Evolutionary conservation across 768 basidiomycete species (phyloP), one percentile per base, ranked within the genome.

Genomic region (Nidularia pulvinata): DNA sequence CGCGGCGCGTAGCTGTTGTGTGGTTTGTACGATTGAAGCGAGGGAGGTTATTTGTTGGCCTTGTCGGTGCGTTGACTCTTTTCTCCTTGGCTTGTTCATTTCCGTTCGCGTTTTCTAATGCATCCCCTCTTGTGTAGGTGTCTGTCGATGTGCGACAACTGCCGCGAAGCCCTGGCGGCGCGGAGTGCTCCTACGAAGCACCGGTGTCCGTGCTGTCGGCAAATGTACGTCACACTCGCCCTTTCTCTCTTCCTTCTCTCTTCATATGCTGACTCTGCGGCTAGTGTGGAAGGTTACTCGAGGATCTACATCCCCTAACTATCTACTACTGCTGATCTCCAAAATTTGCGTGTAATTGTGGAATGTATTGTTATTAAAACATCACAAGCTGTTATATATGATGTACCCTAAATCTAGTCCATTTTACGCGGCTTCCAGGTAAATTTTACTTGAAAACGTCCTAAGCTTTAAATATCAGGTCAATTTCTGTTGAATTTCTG

Each of bases 11-110:
- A 19, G 19, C 19, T 32, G 63, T 22, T 92, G 90, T 61, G 89
- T 92, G 5, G 78, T 92, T 48, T 92, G 89, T 59, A 88, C 84
- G 30, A 71, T 72, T n/a, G 85, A 86, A 53, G 70, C 77, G 30
- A 71, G 89, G 48, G 82, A 88, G 61, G 79, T 92, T 53, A 88
- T 92, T 49, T 91, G 88, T 60, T 92, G 89, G 89, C 89, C 89
- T n/a, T 91, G 89, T 65, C 81, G 89, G 86, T 89, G 55, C 22
- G 76, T 63, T 16, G 22, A 7, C 50, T 37, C 11, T 14, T 34
- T 46, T 4, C 30, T 44, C 30, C 3, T 32, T 14, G 9, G 66
- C 66, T 69, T 14, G n/a, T 30, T 11, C 55, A 9, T 14, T 55
- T 19, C 19, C 19, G 14, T 5, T 51, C 14, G 14, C n/a, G 33